Base-by-base conservation (phyloP, 176 grass and related monocot genomes). In the Juncus inflexus region DNA sequence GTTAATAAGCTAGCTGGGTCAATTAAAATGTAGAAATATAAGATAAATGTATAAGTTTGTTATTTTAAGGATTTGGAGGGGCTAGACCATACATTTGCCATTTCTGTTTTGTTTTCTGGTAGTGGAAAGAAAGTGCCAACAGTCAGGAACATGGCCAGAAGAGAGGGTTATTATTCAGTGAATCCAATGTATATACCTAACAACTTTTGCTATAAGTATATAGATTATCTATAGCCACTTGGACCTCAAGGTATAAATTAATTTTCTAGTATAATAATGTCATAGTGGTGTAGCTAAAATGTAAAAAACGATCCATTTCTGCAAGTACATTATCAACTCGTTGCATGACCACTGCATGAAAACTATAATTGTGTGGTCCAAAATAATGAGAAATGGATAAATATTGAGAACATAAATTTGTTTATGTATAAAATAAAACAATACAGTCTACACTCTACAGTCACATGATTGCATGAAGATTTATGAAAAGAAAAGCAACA, bases 381-480 rank as follows among this genome's bases (percentile, higher is more conserved):
- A 55, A 2, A 3, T 6, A 9, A 13, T 2, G 52, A 68, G 6
- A 38, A 38, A 13, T 53, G 65, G 3, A 28, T 28, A 28, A 28
- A 28, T 28, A 28, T 28, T 28, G 19, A 28, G 19, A 28, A 28
- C 19, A 28, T 28, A 28, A 28, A 28, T 28, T 28, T 28, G 19
- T 28, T 28, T 28, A 28, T 28, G 19, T 28, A 28, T 28, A 28
- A 28, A 28, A 28, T 28, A n/a, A 49, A 53, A 5, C 15, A 69
- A 11, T 70, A 16, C 42, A 66, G 12, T 50, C 38, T 58, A 69
- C 53, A 58, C 7, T 35, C 38, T 40, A 4, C 51, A 40, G 36
- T 56, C 54, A 71, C 38, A 59, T 71, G 68, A 71, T 71, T 71
- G 67, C 14, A 55, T 58, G 53, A 71, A 58, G 49, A 45, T 37